Percentiles rank a stretch among this genome's conserved stretches.
These are phyloP conservation scores for Pseudogymnoascus sp. DNA, from an alignment of 2,329 filamentous ascomycete species.

Conservation along the genomic window DNA sequence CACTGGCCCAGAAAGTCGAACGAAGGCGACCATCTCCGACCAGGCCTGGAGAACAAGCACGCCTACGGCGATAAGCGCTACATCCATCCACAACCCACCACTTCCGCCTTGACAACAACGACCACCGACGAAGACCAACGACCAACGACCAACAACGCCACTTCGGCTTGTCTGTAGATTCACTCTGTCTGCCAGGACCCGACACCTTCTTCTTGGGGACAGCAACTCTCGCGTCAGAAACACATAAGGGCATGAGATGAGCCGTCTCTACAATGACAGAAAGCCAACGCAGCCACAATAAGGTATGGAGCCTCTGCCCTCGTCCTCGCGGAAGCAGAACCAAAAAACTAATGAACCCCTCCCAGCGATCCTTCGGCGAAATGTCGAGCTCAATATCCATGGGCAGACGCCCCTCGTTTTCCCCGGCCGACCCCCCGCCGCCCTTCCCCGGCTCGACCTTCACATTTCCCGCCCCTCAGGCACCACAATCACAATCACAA, in stretches of 20 bases:
- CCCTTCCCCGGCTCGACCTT: background rate
- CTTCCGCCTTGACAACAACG: background rate
- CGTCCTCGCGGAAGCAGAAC: background rate
- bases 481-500: background rate
- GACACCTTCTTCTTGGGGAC: background rate
- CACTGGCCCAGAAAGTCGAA: background rate
- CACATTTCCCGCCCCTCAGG: background rate
- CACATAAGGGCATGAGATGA: slow-evolving; percentile 5
- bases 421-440: background rate
- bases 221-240: background rate
- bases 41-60: slow-evolving; percentile 1
- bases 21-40: slow-evolving; percentile 6
- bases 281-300: slow-evolving; percentile 4
- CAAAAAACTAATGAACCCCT: background rate
- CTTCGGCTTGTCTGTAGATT: background rate
- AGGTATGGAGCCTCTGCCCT: background rate
- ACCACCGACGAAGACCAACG: background rate
- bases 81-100: background rate
- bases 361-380: background rate
- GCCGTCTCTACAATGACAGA: background rate
- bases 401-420: background rate
- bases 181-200: background rate
- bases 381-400: slow-evolving; percentile 8
- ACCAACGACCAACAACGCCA: background rate
- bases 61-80: slow-evolving; percentile 4